Base-by-base conservation (phyloP, 371 early-diverging fungal species). In the Mucor ambiguus region DNA sequence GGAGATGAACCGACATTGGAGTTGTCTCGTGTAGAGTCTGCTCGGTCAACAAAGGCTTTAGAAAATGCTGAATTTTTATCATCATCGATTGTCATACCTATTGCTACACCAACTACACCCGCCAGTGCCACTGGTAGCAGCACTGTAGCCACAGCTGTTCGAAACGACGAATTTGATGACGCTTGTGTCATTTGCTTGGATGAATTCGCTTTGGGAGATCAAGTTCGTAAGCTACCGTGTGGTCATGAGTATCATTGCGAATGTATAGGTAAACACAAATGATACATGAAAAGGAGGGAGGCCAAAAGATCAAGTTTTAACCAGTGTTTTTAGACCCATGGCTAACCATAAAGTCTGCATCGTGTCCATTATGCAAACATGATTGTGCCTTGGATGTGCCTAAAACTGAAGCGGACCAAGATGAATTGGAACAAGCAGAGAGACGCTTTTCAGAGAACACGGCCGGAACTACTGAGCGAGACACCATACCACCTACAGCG, bases 151-250 rank as follows among this genome's bases (percentile, higher is more conserved):
- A 43, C 32, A 61, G 28, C 64, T 3, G 12, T 18, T 29, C 46
- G 32, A 38, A 22, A 32, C 6, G 29, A 56, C 56, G 61, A 66
- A 26, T 35, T 58, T 20, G 67, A 66, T 9, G 64, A 62, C 35
- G 64, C 80, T 2, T 96, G 96, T 72, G 89, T 90, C 24, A 90
- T 96, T 58, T 96, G 96, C 69, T 73, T 95, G 44, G 87, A 89
- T 67, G 90, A 88, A 12, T 94, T 89, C 74, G 79, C 74, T 8
- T 44, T 66, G 4, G 88, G 87, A 18, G 92, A 92, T 28, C 63
- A 69, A 28, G 69, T 95, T 46, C 78, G 94, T 4, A 65, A 80
- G 26, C 78, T 96, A 14, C 85, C 87, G 2, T 96, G 96, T 71
- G 77, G 77, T 4, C 96, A 96, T 74, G 86, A 85, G 63, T 96